These are phyloP conservation scores for Solanum appendiculatum DNA, from an alignment of 257 asterid species.

Conservation along the genomic window DNA sequence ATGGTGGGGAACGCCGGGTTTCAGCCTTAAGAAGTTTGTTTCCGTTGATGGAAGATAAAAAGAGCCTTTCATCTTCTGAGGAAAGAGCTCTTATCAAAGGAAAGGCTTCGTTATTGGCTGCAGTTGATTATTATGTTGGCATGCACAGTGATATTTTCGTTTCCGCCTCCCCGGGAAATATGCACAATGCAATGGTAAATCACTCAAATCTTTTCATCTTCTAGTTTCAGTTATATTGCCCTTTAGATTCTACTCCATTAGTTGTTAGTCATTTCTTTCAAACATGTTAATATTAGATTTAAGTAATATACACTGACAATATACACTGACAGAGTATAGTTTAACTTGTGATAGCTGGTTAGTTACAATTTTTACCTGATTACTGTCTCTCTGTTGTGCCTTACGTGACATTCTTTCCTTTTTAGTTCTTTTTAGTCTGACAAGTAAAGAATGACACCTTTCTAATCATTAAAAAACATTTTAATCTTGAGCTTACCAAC, in stretches of 20 bases:
- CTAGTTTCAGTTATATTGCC: neutral
- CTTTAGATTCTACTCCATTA: neutral
- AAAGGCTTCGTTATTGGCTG: constrained; percentile 89
- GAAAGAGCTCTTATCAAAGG: constrained; percentile 81
- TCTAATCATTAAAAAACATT: neutral
- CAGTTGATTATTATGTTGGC: constrained; percentile 90
- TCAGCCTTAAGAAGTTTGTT: constrained; percentile 63
- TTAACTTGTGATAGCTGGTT: neutral
- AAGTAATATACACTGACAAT: neutral
- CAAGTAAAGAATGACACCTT: neutral
- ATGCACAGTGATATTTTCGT: constrained; percentile 92
- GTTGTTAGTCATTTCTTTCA: neutral
- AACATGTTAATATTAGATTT: neutral
- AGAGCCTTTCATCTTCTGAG: constrained; percentile 77
- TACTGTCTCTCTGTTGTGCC: neutral
- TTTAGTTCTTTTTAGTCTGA: neutral
- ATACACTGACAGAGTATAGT: neutral
- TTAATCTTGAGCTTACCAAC: neutral
- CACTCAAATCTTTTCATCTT: neutral
- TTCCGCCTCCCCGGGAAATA: constrained; percentile 96
- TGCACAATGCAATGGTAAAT: constrained; percentile 95
- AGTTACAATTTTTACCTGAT: neutral
- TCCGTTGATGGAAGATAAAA: constrained; percentile 90
- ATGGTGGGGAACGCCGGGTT: constrained; percentile 91
- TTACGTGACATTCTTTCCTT: neutral